These are phyloP conservation scores for Lepraria neglecta DNA, from an alignment of 495 filamentous ascomycete species.

Conservation along the genomic window DNA sequence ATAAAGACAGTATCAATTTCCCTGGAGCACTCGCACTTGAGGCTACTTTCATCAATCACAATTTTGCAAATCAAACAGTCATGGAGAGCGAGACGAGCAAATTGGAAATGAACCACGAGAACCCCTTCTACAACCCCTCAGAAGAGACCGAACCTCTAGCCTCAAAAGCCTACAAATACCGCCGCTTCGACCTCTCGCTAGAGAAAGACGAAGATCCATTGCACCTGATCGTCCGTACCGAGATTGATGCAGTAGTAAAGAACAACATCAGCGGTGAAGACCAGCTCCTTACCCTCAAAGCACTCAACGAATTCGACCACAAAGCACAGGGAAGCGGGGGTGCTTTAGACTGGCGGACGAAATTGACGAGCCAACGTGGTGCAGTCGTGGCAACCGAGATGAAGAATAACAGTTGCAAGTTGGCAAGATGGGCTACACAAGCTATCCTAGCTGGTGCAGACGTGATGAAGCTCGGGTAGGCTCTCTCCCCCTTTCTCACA, in stretches of 20 bases:
- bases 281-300: conserved; percentile 86
- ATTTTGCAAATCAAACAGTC: conserved; percentile 92
- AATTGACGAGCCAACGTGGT: conserved; percentile 86
- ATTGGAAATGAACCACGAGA: conserved; percentile 75
- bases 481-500: conserved; percentile 17
- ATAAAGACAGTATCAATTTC: conserved; percentile 91
- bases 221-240: conserved; percentile 88
- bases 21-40: conserved; percentile 86
- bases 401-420: conserved; percentile 99
- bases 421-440: conserved; percentile 94
- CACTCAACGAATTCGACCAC: conserved; percentile 96
- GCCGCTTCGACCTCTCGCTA: conserved; percentile 87
- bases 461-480: conserved; percentile 91
- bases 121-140: conserved; percentile 93
- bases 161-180: conserved; percentile 96
- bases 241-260: conserved; percentile 92
- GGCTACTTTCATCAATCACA: conserved; percentile 99
- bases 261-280: conserved; percentile 81
- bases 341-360: conserved; percentile 91
- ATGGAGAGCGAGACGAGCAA: conserved; percentile 69
- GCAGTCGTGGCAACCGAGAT: conserved; percentile 98
- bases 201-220: conserved; percentile 87
- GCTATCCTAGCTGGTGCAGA: conserved; percentile 92
- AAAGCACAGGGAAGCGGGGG: conserved; percentile 93
- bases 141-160: conserved; percentile 91